phyloP scores from a whole-genome alignment of 371 early-diverging fungal genomes.

The Mortierella sp. region DNA sequence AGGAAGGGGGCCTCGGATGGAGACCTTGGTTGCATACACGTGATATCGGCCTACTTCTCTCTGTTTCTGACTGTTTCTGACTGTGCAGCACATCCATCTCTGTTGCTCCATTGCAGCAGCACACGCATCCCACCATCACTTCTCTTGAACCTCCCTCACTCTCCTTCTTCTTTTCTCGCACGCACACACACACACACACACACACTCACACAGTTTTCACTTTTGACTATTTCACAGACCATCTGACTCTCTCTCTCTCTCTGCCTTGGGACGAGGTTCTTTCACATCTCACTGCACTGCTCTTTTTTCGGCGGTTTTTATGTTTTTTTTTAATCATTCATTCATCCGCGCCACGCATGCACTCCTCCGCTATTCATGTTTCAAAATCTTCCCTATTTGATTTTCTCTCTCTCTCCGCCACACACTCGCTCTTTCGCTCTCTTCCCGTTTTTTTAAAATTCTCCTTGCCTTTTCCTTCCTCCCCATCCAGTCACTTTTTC shows the following conservation, averaged over 20 bases:
- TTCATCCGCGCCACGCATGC: too few relatives aligned
- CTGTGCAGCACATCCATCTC: not conserved
- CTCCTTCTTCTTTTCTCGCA: not conserved
- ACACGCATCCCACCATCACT: not conserved
- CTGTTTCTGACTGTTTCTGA: not conserved
- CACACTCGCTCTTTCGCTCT: too few relatives aligned
- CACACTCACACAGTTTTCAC: not conserved
- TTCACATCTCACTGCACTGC: not conserved
- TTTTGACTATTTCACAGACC: not conserved
- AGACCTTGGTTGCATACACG: too few relatives aligned
- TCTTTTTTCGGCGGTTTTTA: not conserved
- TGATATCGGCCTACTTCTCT: too few relatives aligned
- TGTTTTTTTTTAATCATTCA: not conserved
- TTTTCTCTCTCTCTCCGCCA: not conserved
- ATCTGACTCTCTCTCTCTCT: constrained; percentile 13
- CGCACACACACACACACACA: not conserved
- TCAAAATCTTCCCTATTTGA: not conserved
- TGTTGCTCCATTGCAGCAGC: not conserved
- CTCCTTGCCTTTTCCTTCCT: too few relatives aligned
- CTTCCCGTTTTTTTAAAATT: too few relatives aligned
- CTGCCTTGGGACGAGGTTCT: not conserved
- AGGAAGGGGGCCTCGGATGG: too few relatives aligned
- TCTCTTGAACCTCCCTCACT: not conserved
- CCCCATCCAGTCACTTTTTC: constrained; percentile 1
- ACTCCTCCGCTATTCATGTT: not conserved